Evolutionary conservation across 805 yeast species (phyloP).

Genomic region (Lachancea meyersii): DNA sequence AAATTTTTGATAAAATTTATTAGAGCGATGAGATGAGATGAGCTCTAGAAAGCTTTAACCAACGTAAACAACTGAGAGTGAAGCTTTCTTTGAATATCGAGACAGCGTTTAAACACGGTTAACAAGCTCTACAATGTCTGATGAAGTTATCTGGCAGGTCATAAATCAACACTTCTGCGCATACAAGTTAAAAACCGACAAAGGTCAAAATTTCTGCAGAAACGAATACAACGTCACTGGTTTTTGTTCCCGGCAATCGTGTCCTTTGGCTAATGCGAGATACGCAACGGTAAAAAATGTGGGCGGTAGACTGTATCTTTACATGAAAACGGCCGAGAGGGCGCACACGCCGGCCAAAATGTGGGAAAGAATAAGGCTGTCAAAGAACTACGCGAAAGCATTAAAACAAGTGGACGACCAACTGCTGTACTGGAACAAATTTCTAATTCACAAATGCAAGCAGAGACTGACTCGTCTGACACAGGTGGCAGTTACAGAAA

Average conservation of each 20-base stretch:
- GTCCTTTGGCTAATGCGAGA: constrained; percentile 92
- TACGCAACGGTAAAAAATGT: constrained; percentile 81
- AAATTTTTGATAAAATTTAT: constrained; percentile 13
- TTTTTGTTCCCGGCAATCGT: constrained; percentile 83
- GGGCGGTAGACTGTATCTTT: constrained; percentile 73
- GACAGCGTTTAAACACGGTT: background rate
- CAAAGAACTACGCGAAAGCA: constrained; percentile 85
- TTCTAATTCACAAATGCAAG: constrained; percentile 86
- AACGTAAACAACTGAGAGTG: background rate
- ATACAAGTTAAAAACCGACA: constrained; percentile 81
- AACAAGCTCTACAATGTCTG: constrained; percentile 38
- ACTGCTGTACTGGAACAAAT: constrained; percentile 88
- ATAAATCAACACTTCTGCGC: constrained; percentile 95
- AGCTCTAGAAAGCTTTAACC: constrained; percentile 5
- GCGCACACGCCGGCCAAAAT: constrained; percentile 89
- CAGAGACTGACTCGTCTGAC: constrained; percentile 92
- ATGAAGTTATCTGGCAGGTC: constrained; percentile 94
- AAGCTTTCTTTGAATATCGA: background rate
- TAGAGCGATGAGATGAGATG: constrained; percentile 20
- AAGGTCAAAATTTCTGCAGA: constrained; percentile 87
- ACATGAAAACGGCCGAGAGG: constrained; percentile 97
- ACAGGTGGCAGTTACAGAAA: constrained; percentile 91
- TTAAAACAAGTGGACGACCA: constrained; percentile 83
- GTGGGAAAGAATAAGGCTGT: constrained; percentile 92
- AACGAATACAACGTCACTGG: constrained; percentile 96